phyloP scores from a whole-genome alignment of 163 green algal genomes.

The Chlorella variabilis region DNA sequence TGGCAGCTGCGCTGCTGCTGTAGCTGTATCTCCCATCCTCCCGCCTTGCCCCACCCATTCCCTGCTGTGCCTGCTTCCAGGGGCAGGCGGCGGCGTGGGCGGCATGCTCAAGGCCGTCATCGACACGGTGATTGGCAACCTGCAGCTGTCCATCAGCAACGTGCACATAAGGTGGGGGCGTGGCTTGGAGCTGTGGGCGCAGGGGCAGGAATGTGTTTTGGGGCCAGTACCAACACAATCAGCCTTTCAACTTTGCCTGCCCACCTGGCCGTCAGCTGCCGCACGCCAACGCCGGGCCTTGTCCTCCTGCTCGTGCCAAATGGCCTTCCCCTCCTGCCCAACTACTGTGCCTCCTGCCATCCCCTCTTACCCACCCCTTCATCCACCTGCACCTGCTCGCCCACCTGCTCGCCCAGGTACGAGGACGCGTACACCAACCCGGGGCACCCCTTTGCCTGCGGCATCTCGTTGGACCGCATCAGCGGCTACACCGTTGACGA shows the following conservation, averaged over 20 bases:
- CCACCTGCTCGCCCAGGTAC: slow-evolving; percentile 15
- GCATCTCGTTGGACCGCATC: slow-evolving; percentile 71
- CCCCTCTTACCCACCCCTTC: no score
- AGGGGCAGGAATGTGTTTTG: background rate
- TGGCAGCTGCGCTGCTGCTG: no score
- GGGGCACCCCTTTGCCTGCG: slow-evolving; percentile 75
- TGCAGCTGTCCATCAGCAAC: slow-evolving; percentile 95
- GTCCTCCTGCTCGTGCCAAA: no score
- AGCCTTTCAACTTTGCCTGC: background rate
- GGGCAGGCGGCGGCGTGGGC: slow-evolving; percentile 49
- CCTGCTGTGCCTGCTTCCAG: no score
- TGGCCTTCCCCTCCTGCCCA: no score
- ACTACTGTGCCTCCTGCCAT: no score
- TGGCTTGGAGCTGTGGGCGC: no score
- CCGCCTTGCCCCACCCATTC: no score
- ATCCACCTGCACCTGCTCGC: no score
- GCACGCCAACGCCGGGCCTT: no score
- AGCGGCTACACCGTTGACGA: slow-evolving; percentile 26
- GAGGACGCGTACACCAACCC: slow-evolving; percentile 48
- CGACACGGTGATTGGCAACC: slow-evolving; percentile 93
- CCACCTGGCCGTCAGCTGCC: background rate
- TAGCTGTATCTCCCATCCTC: no score
- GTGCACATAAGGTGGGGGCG: slow-evolving; percentile 89
- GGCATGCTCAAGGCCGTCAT: slow-evolving; percentile 78
- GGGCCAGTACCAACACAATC: no score